These are phyloP conservation scores for Botrytis tulipae DNA, from an alignment of 2,329 filamentous ascomycete species.

Conservation along the genomic window DNA sequence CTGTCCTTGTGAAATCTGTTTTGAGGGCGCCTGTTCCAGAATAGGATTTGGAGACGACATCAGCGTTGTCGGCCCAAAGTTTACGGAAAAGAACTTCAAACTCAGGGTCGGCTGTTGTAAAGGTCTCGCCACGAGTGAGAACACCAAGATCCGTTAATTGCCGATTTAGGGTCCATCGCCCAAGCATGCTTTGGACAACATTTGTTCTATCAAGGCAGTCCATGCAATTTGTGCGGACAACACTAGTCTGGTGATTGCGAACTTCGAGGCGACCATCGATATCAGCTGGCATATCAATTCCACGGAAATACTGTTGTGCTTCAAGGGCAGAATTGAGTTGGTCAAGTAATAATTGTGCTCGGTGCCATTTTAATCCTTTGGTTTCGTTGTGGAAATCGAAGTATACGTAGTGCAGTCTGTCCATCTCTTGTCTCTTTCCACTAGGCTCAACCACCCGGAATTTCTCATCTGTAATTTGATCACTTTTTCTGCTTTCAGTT, in stretches of 20 bases:
- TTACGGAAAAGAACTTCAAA: constrained; percentile 96
- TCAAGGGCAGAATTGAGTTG: constrained; percentile 73
- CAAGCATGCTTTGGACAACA: constrained; percentile 96
- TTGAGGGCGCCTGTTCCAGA: constrained; percentile 96
- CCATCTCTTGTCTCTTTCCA: constrained; percentile 59
- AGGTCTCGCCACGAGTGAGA: constrained; percentile 71
- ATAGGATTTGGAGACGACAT: constrained; percentile 89
- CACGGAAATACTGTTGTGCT: constrained; percentile 88
- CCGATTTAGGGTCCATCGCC: constrained; percentile 81
- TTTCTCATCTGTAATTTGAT: constrained; percentile 71
- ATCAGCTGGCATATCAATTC: constrained; percentile 77
- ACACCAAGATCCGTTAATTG: constrained; percentile 85
- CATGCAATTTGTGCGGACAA: constrained; percentile 98
- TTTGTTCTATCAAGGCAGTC: constrained; percentile 98
- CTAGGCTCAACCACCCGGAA: constrained; percentile 73
- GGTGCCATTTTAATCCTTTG: constrained; percentile 90
- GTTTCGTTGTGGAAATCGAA: constrained; percentile 99
- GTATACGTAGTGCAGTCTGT: constrained; percentile 92
- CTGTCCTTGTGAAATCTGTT: constrained; percentile 95
- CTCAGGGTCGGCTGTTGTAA: constrained; percentile 69
- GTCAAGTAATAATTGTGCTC: constrained; percentile 82
- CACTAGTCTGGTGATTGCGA: constrained; percentile 77
- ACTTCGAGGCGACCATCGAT: constrained; percentile 72
- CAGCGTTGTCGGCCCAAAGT: constrained; percentile 97
- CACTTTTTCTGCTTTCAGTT: constrained; percentile 62